Evolutionary conservation across 495 filamentous ascomycete species (phyloP).

Genomic region (Poronia punctata): DNA sequence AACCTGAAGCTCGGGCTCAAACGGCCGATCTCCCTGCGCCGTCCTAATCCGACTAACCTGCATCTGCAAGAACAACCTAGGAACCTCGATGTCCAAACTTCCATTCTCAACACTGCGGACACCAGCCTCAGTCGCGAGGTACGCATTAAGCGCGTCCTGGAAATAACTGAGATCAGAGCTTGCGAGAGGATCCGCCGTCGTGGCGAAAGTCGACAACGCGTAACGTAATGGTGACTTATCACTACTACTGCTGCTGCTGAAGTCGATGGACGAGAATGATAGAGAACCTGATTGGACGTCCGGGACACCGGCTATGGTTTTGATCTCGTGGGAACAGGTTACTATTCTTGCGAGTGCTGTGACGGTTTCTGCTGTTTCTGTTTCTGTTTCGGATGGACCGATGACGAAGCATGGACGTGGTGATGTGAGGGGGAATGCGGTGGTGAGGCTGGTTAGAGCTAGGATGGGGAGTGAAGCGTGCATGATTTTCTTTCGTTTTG

Average conservation of each 20-base stretch:
- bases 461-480: conserved; percentile 11
- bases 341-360: conserved; percentile 24
- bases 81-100: conserved; percentile 38
- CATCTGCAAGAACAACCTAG: conserved; percentile 44
- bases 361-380: conserved; percentile 27
- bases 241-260: conserved; percentile 15
- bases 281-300: conserved; percentile 36
- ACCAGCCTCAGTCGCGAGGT: conserved; percentile 44
- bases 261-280: conserved; percentile 41
- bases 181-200: conserved; percentile 27
- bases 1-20: conserved; percentile 35
- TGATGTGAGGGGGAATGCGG: conserved; percentile 16
- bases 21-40: conserved; percentile 39
- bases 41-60: conserved; percentile 44
- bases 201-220: conserved; percentile 37
- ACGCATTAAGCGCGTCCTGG: conserved; percentile 36
- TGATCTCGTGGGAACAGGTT: conserved; percentile 29
- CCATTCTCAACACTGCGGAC: conserved; percentile 37
- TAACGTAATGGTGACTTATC: conserved; percentile 33
- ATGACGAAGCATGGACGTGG: conserved; percentile 41
- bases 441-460: conserved; percentile 10
- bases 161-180: conserved; percentile 33
- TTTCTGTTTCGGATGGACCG: conserved; percentile 32
- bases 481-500: conserved; percentile 7
- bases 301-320: conserved; percentile 33